Conservation (phyloP, 2,329 filamentous ascomycete species). For the Ceratocystis albifundus region DNA sequence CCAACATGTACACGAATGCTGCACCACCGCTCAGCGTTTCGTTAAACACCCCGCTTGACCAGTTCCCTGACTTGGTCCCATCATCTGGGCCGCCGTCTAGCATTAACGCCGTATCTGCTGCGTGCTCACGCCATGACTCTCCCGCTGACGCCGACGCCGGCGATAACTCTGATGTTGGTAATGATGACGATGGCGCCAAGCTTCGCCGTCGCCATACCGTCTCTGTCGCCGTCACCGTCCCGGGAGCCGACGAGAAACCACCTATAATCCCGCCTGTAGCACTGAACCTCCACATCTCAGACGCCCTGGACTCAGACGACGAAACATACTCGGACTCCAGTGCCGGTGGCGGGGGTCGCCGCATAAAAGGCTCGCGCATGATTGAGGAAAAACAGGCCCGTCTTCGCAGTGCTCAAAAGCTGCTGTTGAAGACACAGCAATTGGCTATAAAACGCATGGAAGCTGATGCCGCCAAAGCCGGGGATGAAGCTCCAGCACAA, state of each 20-base stretch:
- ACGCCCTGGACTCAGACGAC: conserved; percentile 25
- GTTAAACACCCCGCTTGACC: conserved; percentile 14
- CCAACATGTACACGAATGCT: conserved; percentile 23
- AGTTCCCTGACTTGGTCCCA: conserved; percentile 11
- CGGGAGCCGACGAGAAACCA: background rate
- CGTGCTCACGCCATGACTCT: conserved; percentile 14
- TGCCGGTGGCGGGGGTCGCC: conserved; percentile 24
- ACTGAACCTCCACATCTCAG: conserved; percentile 24
- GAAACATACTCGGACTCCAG: conserved; percentile 26
- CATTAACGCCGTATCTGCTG: conserved; percentile 16
- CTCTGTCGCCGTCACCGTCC: conserved; percentile 22
- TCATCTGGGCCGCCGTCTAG: conserved; percentile 5
- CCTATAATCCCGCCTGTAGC: conserved; percentile 20
- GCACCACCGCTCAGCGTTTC: conserved; percentile 22
- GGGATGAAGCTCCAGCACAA: background rate
- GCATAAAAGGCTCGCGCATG: conserved; percentile 25
- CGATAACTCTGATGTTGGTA: conserved; percentile 13
- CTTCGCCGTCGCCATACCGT: conserved; percentile 23
- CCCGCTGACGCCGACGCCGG: conserved; percentile 9
- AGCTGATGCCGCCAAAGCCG: background rate
- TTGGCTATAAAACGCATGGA: conserved; percentile 6
- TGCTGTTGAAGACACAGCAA: conserved; percentile 29
- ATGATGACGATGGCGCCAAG: conserved; percentile 20
- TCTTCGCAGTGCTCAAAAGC: conserved; percentile 33
- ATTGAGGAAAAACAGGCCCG: conserved; percentile 33